Evolutionary conservation across 192 early-diverging fungal genomes (phyloP), one percentile per base, ranked within the genome.

Genomic region (Blastocladiella britannica): DNA sequence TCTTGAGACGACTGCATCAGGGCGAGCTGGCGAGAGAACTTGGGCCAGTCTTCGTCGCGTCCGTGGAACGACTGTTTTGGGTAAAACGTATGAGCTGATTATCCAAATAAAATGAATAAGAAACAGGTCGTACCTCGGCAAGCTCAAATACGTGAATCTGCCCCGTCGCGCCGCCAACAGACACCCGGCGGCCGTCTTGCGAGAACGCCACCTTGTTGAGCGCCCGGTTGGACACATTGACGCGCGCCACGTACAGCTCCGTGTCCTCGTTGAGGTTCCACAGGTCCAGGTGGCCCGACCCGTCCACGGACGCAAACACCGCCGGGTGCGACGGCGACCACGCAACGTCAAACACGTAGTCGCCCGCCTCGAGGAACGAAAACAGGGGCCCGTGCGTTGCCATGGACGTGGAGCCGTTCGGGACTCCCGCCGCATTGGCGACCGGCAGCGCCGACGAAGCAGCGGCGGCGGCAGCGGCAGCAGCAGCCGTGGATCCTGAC

Each of bases 261-360:
- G 80, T 76, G 37, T 95, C 87, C 24, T 66, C 61, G 67, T 93
- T 99, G 61, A 99, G 67, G 65, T 99, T 88, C 85, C 89, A 97
- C 52, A 99, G 62, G 59, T 87, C 82, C 67, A 99, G 81, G 56
- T 79, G 77, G 6, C 93, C 95, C 0, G 72, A 79, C 7, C 91
- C 95, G 62, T 97, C 91, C 3, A 88, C 89, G 1, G 82, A 76
- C 20, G 81, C 92, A 74, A 99, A 97, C 28, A 97, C 59, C 0
- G 92, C 80, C 6, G 95, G 95, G 64, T 96, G 92, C n/a, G 74
- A 70, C 2, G 95, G 93, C 22, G 89, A 93, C 95, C 95, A 99
- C 65, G 85, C 83, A 12, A 88, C 93, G 66, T 99, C 95, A 65
- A 86, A 93, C 23, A 99, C 93, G 67, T 94, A 96, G 71, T 99